Evolutionary conservation across 2,329 filamentous ascomycete genomes (phyloP), one percentile per base, ranked within the genome.

Genomic region (Paraphaeosphaeria sporulosa): DNA sequence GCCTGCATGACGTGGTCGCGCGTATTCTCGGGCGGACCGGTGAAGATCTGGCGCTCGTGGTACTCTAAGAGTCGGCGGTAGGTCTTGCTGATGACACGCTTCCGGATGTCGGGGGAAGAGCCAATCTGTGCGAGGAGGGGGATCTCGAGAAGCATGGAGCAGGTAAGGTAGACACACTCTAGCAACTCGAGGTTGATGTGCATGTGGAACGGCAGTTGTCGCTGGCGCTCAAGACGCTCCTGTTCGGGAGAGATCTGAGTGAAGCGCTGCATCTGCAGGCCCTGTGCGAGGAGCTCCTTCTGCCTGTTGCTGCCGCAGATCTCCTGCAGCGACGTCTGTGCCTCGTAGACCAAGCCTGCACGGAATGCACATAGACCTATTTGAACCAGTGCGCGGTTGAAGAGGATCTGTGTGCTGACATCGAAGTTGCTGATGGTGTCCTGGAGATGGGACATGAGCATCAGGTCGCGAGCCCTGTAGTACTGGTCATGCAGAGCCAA

Each of bases 1-100:
- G 94, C 94, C 84, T 98, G 96, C 92, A 99, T 98, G 74, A 99
- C 94, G 76, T 98, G 95, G 80, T 99, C 95, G 70, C 95, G 91
- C 30, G 96, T 99, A 85, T 99, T 99, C 86, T 99, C 95, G 1
- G 95, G 94, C 12, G 95, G 95, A 1, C 95, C 95, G 27, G 94
- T 98, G 85, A 99, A 99, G 79, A 99, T 97, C 80, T 99, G 95
- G 72, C 95, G 90, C 87, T 99, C 95, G 79, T 98, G 95, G 84
- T 99, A 99, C 82, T 99, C 96, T 69, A 99, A 88, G 91, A 99
- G 97, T 69, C 95, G 93, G 72, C 95, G 92, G 86, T 98, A 99
- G 3, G 95, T 98, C 87, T 99, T 99, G 86, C 94, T 97, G 79
- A 99, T 98, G 74, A 98, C 88, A 64, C 94, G 89, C 87, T 97